Evolutionary conservation across 2,329 filamentous ascomycete species (phyloP).

Genomic region (Rhinocladiella similis): DNA sequence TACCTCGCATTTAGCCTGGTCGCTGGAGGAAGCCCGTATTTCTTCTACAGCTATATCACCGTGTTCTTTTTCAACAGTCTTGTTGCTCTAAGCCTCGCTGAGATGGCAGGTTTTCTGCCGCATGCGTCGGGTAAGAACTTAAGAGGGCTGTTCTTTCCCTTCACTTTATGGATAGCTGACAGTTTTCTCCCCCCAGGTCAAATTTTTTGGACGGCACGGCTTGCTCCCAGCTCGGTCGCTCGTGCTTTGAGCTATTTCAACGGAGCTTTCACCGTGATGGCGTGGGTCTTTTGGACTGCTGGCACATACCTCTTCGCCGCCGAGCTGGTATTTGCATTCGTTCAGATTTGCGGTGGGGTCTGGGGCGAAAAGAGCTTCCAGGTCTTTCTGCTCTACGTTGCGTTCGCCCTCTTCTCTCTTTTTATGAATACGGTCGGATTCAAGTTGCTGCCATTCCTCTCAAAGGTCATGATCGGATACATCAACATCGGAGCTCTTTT

Average conservation of each 20-base stretch:
- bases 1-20: too few relatives aligned
- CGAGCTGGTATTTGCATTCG: neutral
- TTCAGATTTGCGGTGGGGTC: neutral
- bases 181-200: too few relatives aligned
- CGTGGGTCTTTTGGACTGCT: neutral
- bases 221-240: neutral
- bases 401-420: slow-evolving; percentile 5
- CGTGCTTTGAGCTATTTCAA: neutral
- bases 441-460: slow-evolving; percentile 8
- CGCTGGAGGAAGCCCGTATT: too few relatives aligned
- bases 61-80: too few relatives aligned
- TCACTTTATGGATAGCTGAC: too few relatives aligned
- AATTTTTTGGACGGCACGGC: neutral
- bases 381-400: slow-evolving; percentile 26
- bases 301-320: neutral
- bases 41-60: too few relatives aligned
- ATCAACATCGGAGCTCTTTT: slow-evolving; percentile 22
- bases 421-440: slow-evolving; percentile 16
- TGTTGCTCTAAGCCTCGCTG: too few relatives aligned
- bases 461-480: slow-evolving; percentile 17
- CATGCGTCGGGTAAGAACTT: too few relatives aligned
- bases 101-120: too few relatives aligned
- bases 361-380: slow-evolving; percentile 21
- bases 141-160: too few relatives aligned
- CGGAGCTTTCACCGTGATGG: neutral